Conservation (phyloP, 805 yeast species). For the Yarrowia sp. region DNA sequence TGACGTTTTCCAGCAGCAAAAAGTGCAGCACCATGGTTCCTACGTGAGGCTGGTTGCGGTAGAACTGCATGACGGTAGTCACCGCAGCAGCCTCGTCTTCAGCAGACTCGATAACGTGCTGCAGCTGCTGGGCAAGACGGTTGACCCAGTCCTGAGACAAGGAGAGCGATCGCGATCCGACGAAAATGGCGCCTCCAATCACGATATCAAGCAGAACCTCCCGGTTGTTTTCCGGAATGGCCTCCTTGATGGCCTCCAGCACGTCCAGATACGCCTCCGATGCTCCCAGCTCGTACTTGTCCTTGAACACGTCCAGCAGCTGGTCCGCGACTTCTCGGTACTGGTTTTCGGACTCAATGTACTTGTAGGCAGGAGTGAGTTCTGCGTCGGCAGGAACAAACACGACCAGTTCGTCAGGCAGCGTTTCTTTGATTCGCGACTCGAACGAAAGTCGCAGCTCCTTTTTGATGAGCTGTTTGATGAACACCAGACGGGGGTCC, state of each 20-base stretch:
- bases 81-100: conserved; percentile 45
- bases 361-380: conserved; percentile 41
- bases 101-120: conserved; percentile 32
- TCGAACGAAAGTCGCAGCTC: conserved; percentile 81
- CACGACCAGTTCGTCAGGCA: conserved; percentile 56
- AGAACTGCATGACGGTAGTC: conserved; percentile 55
- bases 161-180: conserved; percentile 85
- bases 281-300: conserved; percentile 33
- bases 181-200: conserved; percentile 68
- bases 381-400: conserved; percentile 43
- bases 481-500: conserved; percentile 72
- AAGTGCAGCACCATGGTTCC: conserved; percentile 59
- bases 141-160: conserved; percentile 60
- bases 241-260: conserved; percentile 23
- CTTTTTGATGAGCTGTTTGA: conserved; percentile 74
- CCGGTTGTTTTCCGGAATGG: conserved; percentile 38
- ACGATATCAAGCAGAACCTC: conserved; percentile 56
- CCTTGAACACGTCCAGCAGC: conserved; percentile 39
- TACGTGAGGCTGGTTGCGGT: conserved; percentile 63
- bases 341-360: conserved; percentile 41
- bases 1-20: conserved; percentile 46
- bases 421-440: conserved; percentile 64
- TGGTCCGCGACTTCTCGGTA: conserved; percentile 40
- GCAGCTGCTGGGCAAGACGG: conserved; percentile 42
- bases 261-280: conserved; percentile 31